Evolutionary conservation across 208 protist species (phyloP).

Genomic region (Crithidia acanthocephali): DNA sequence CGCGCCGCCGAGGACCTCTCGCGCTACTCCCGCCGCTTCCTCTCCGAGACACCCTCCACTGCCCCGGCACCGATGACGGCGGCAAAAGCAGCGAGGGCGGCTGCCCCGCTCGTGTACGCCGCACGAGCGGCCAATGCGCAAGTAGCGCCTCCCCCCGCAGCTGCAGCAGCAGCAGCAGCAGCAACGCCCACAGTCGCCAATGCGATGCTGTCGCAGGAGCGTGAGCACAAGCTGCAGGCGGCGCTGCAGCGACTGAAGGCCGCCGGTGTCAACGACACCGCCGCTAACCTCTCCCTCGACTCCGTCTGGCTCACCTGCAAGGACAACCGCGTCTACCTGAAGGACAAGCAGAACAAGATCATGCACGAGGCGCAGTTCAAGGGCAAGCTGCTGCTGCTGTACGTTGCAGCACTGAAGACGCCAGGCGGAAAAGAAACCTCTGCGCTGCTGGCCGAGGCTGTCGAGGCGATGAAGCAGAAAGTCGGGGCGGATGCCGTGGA

Average conservation of each 20-base stretch:
- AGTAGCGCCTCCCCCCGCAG: no score
- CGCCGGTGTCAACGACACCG: constrained; percentile 36
- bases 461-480: constrained; percentile 21
- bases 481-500: constrained; percentile 21
- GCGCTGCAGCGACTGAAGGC: constrained; percentile 27
- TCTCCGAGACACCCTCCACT: constrained; percentile 13
- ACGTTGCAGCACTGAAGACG: constrained; percentile 32
- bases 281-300: constrained; percentile 22
- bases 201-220: background rate
- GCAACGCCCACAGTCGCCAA: background rate
- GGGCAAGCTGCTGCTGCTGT: constrained; percentile 57
- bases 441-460: constrained; percentile 39
- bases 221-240: constrained; percentile 12
- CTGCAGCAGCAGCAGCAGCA: no score
- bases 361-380: constrained; percentile 35
- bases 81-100: background rate
- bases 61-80: background rate
- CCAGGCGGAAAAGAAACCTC: constrained; percentile 38
- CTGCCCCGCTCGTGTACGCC: background rate
- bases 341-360: constrained; percentile 37
- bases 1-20: constrained; percentile 66
- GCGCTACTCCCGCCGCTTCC: constrained; percentile 40
- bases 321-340: constrained; percentile 36
- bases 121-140: background rate
- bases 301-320: constrained; percentile 31